Percentiles rank a stretch among this genome's conserved stretches.
Conservation (phyloP, 1,284 basidiomycete species). For the Thelephora terrestris region DNA sequence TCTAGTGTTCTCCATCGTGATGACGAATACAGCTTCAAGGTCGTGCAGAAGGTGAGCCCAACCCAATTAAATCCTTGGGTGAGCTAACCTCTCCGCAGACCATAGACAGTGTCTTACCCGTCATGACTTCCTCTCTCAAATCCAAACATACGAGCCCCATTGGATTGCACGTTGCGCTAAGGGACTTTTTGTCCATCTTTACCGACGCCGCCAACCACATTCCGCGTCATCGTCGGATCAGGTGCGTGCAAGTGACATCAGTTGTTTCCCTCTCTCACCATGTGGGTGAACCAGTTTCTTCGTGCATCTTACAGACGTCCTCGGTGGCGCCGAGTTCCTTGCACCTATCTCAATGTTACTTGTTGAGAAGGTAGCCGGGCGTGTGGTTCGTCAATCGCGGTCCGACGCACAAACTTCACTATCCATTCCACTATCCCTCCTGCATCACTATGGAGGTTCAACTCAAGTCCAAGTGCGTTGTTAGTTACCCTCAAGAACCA, state of each 20-base stretch:
- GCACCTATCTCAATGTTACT: slow-evolving; percentile 81
- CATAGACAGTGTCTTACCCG: slow-evolving; percentile 87
- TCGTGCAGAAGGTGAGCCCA: slow-evolving; percentile 75
- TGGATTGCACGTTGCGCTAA: slow-evolving; percentile 55
- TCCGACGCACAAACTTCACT: slow-evolving; percentile 54
- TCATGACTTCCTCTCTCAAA: slow-evolving; percentile 75
- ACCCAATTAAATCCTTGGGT: not conserved
- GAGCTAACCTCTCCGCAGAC: slow-evolving; percentile 42
- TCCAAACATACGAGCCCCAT: slow-evolving; percentile 40
- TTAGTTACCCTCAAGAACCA: too few relatives aligned
- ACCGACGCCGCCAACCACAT: slow-evolving; percentile 83
- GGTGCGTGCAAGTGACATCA: slow-evolving; percentile 34
- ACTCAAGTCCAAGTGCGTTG: slow-evolving; percentile 48
- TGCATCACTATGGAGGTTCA: slow-evolving; percentile 46
- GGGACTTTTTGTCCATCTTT: slow-evolving; percentile 78
- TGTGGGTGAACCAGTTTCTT: slow-evolving; percentile 60
- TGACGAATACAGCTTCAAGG: slow-evolving; percentile 90
- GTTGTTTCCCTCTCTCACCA: not conserved
- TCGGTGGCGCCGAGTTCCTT: slow-evolving; percentile 78
- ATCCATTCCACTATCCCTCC: slow-evolving; percentile 52
- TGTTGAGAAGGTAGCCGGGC: slow-evolving; percentile 69
- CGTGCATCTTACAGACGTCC: slow-evolving; percentile 78
- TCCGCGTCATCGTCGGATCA: slow-evolving; percentile 78
- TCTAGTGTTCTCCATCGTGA: slow-evolving; percentile 94
- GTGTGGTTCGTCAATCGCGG: slow-evolving; percentile 54